Percentiles rank a stretch among this genome's conserved stretches.
phyloP scores from a whole-genome alignment of 2,329 filamentous ascomycete genomes.

The Apiospora koreana region DNA sequence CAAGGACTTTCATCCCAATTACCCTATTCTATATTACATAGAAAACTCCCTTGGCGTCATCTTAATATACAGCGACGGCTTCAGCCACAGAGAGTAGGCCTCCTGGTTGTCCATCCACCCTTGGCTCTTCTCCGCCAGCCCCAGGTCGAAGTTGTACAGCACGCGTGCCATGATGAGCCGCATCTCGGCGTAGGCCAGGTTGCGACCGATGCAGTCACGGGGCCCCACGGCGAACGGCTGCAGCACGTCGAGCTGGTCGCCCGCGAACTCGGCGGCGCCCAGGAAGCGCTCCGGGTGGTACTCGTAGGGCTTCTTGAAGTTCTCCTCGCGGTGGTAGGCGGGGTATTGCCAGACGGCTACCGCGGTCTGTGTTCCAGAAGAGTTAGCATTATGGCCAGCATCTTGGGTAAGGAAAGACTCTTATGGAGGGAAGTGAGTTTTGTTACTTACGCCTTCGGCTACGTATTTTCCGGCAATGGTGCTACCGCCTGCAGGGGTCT shows the following conservation, averaged over 20 bases:
- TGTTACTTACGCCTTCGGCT: conserved; percentile 6
- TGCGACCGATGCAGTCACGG: conserved; percentile 15
- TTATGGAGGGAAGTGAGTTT: neutral
- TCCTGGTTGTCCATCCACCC: conserved; percentile 23
- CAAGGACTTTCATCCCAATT: too few species aligned
- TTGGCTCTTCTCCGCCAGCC: conserved; percentile 10
- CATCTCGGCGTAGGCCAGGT: conserved; percentile 19
- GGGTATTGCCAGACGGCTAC: conserved; percentile 47
- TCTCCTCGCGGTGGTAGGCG: conserved; percentile 37
- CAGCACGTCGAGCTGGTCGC: conserved; percentile 11
- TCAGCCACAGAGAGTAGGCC: conserved; percentile 11
- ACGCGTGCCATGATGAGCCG: conserved; percentile 17
- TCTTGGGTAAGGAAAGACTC: too few species aligned
- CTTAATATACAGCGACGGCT: neutral
- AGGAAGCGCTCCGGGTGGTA: conserved; percentile 33
- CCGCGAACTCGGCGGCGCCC: conserved; percentile 11
- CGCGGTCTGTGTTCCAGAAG: conserved; percentile 32
- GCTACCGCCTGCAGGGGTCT: conserved; percentile 19
- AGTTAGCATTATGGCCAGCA: conserved; percentile 16
- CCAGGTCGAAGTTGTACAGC: conserved; percentile 17
- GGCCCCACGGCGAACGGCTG: conserved; percentile 17
- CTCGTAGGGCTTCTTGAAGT: conserved; percentile 45
- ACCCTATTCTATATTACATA: conserved; percentile 6
- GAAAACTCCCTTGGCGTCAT: conserved; percentile 14
- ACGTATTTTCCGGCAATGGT: conserved; percentile 21